Evolutionary conservation across 257 asterid genomes (phyloP), one percentile per base, ranked within the genome.

Genomic region (Marsdenia floribunda): DNA sequence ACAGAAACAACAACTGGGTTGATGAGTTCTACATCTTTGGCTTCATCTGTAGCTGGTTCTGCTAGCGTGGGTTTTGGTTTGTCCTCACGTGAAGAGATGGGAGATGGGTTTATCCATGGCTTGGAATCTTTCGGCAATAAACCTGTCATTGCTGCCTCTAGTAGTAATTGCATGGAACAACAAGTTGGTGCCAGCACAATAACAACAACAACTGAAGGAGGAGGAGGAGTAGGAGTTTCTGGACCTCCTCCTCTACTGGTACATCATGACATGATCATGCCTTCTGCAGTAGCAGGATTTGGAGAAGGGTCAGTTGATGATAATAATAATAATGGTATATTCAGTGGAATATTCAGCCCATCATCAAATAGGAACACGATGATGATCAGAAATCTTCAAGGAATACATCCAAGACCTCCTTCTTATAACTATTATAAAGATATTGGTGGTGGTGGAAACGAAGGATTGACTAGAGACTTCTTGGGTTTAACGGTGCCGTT

Each of bases 381-480:
- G 12, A 19, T 4, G 77, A 52, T 40, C 65, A 16, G 24, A 21
- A 70, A 66, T 46, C 80, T 80, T n/a, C 82, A 73, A 29, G 80
- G 76, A 21, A 71, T 37, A 29, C 70, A 24, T 64, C 29, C 71
- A 77, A n/a, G 54, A 80, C 54, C 57, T 55, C 64, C 49, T 44
- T 44, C 49, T 44, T 44, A 11, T n/a, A n/a, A n/a, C 10, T 44
- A 44, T 44, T 44, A 44, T 11, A 44, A 44, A 11, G 49, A 44
- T 7, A 1, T 6, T 7, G 10, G 21, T 11, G 69, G 73, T 7
- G 79, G 67, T 7, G 79, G 67, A 8, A 80, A 79, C 0, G 89
- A 79, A 10, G 93, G 91, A 11, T 11, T 84, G 79, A 89, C 94
- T 0, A 78, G 94, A 79, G 94, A 89, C 52, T 89, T 89, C 68